Evolutionary conservation across 2,329 filamentous ascomycete species (phyloP).

Genomic region (Pseudogymnoascus destructans): DNA sequence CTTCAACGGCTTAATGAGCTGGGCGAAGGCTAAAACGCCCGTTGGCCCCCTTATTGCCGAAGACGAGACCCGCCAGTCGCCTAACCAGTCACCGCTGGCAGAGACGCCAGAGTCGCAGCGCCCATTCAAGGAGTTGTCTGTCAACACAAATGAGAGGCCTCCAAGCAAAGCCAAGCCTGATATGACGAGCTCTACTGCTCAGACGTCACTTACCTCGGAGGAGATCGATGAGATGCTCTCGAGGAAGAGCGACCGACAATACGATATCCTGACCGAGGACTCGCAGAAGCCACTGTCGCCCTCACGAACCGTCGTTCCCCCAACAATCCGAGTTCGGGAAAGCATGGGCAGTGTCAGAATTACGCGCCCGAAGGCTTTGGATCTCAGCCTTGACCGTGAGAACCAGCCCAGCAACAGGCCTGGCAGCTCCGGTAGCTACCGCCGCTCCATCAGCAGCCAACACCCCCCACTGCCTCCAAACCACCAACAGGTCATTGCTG

Average conservation of each 20-base stretch:
- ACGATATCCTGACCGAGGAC: conserved; percentile 18
- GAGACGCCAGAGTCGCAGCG: conserved; percentile 42
- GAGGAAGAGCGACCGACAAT: conserved; percentile 31
- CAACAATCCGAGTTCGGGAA: conserved; percentile 34
- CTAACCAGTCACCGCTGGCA: conserved; percentile 32
- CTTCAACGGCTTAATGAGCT: conserved; percentile 33
- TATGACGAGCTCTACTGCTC: conserved; percentile 59
- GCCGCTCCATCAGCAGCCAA: conserved; percentile 31
- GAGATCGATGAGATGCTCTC: conserved; percentile 66
- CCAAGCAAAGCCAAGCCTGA: conserved; percentile 30
- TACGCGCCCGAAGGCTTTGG: conserved; percentile 27
- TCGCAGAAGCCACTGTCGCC: conserved; percentile 18
- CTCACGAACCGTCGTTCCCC: conserved; percentile 25
- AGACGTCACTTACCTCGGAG: conserved; percentile 72
- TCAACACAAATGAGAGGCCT: conserved; percentile 36
- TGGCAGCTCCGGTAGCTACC: conserved; percentile 58
- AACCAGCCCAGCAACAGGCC: conserved; percentile 40
- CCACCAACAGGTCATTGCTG: conserved; percentile 74
- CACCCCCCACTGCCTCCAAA: conserved; percentile 69
- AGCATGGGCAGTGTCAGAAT: conserved; percentile 34
- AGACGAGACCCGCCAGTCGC: conserved; percentile 48
- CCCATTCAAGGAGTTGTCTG: conserved; percentile 50
- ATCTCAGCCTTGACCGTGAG: conserved; percentile 29
- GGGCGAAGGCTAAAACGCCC: conserved; percentile 31
- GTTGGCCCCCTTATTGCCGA: conserved; percentile 43